Percentiles rank a stretch among this genome's conserved stretches.
phyloP scores from a whole-genome alignment of 2,329 filamentous ascomycete species.

The Hypoxylon sp. region DNA sequence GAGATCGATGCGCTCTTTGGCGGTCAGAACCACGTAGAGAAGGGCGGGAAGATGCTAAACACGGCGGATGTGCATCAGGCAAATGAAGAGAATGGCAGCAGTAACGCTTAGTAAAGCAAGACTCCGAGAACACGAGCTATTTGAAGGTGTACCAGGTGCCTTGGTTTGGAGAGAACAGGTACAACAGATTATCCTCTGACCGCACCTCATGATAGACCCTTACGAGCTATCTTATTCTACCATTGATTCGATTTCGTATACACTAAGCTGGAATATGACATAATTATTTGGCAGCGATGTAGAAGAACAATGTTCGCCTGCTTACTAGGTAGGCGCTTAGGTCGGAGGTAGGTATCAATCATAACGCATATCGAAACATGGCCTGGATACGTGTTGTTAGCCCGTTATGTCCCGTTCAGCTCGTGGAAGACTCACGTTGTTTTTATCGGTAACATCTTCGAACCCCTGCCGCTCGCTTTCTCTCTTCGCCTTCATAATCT shows the following conservation, averaged over 20 bases:
- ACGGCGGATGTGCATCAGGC: slow-evolving; percentile 22
- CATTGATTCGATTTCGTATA: not conserved
- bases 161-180: not conserved
- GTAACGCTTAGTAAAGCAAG: slow-evolving; percentile 16
- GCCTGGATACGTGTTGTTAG: slow-evolving; percentile 26
- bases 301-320: not conserved
- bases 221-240: not conserved
- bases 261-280: not conserved
- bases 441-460: slow-evolving; percentile 50
- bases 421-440: slow-evolving; percentile 43
- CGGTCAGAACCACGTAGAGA: slow-evolving; percentile 63
- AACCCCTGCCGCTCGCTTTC: slow-evolving; percentile 47
- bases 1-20: slow-evolving; percentile 65
- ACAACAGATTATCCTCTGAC: not conserved
- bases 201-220: not conserved
- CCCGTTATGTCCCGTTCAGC: not conserved
- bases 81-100: slow-evolving; percentile 21
- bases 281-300: not conserved
- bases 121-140: slow-evolving; percentile 4
- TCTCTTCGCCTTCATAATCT: slow-evolving; percentile 43
- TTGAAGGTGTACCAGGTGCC: slow-evolving; percentile 2
- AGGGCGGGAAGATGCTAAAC: slow-evolving; percentile 57
- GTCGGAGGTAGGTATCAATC: not conserved
- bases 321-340: not conserved
- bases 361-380: slow-evolving; percentile 39